Evolutionary conservation across 345 rosid species (phyloP), one percentile per base, ranked within the genome.

Genomic region (Limnanthes douglasii): DNA sequence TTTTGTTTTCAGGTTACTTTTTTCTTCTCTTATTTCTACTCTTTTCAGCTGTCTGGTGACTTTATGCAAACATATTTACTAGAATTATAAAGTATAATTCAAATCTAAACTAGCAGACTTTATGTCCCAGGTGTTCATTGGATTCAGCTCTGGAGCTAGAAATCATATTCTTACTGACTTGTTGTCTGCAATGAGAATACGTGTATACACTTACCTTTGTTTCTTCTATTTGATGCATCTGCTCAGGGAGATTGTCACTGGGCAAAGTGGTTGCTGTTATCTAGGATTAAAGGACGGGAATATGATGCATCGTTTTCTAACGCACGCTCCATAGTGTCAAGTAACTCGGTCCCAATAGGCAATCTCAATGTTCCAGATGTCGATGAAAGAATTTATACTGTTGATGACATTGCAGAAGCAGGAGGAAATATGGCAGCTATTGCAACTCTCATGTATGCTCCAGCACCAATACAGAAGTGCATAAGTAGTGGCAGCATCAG

Each of bases 371-470:
- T 52, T 48, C 50, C 56, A 39, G 86, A 68, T 60, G 50, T 61
- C 31, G 69, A 77, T 42, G 82, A 77, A 41, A 65, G 68, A 48
- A 69, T 84, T 61, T 68, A 40, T 41, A 77, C 94, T 17, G 75
- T 90, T 39, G 96, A 90, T 56, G 98, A 90, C 61, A 80, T 90
- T 44, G 95, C 92, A 3, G 98, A 84, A 67, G 88, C 92, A 62
- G 93, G 79, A 20, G 77, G 85, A 45, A 94, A 84, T 69, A 47
- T 90, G 86, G 95, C 94, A 25, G 98, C 98, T 59, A 56, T 90
- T 57, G 94, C 98, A 50, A 90, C 98, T 59, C 68, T 90, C 51
- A 72, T 90, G 94, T 69, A 61, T 52, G 81, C 94, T 27, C 53
- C 73, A 35, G 51, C 57, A 28, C 82, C 94, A 46, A 66, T 90